Evolutionary conservation across 2,329 filamentous ascomycete genomes (phyloP).

Genomic region (Aspergillus intermedius): DNA sequence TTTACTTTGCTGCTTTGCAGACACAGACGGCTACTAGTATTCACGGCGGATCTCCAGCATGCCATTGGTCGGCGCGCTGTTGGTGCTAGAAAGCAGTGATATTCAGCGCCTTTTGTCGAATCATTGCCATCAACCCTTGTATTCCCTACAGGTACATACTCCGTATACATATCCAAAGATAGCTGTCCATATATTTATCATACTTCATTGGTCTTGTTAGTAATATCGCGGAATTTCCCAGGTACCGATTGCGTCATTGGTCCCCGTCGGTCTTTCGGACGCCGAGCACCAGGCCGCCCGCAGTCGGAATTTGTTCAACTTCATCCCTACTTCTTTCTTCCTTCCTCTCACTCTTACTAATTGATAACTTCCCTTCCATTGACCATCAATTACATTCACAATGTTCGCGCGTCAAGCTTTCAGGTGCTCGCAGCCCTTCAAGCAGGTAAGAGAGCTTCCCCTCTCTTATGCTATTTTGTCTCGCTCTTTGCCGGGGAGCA

Average conservation of each 20-base stretch:
- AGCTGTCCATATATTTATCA: neutral
- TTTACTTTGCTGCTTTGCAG: no score
- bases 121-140: no score
- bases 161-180: no score
- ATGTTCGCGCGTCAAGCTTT: slow-evolving; percentile 65
- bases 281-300: slow-evolving; percentile 2
- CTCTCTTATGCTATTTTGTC: neutral
- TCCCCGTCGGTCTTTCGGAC: slow-evolving; percentile 3
- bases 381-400: slow-evolving; percentile 24
- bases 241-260: slow-evolving; percentile 25
- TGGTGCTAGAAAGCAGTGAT: no score
- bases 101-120: no score
- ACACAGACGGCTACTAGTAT: no score
- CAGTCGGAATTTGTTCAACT: slow-evolving; percentile 5
- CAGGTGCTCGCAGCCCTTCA: slow-evolving; percentile 59
- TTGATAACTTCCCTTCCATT: slow-evolving; percentile 1
- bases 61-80: no score
- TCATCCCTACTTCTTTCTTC: slow-evolving; percentile 4
- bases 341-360: neutral
- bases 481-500: neutral
- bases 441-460: slow-evolving; percentile 48
- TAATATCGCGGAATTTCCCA: neutral
- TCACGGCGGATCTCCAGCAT: no score
- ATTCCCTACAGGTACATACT: no score
- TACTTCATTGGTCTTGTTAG: neutral